Conservation (phyloP, 805 yeast species). For the Kluyveromyces starmeri region DNA sequence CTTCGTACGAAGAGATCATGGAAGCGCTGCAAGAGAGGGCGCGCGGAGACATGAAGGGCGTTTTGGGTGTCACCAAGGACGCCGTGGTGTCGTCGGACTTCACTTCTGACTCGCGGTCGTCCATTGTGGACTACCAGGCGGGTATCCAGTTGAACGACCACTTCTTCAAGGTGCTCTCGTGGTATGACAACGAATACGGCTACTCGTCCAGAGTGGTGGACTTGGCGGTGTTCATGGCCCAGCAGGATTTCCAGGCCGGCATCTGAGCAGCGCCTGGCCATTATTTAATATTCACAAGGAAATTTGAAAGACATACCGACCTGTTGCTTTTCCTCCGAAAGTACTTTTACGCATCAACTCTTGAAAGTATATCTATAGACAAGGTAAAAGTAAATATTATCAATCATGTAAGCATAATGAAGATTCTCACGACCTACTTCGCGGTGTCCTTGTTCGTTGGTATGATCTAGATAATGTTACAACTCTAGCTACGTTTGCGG, state of each 20-base stretch:
- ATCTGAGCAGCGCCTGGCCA: not conserved
- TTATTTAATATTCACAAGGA: slow-evolving; percentile 1
- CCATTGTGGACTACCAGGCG: slow-evolving; percentile 86
- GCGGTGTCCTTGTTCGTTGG: too few relatives aligned
- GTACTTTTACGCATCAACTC: not conserved
- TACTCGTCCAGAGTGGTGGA: slow-evolving; percentile 95
- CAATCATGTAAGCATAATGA: slow-evolving; percentile 3
- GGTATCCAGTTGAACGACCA: slow-evolving; percentile 82
- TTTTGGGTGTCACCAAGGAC: slow-evolving; percentile 86
- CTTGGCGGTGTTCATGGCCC: slow-evolving; percentile 73
- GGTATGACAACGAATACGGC: slow-evolving; percentile 96
- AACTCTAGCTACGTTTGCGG: too few relatives aligned
- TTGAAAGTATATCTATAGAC: too few relatives aligned
- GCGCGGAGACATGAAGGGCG: slow-evolving; percentile 69
- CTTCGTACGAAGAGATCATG: slow-evolving; percentile 79
- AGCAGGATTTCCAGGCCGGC: slow-evolving; percentile 15
- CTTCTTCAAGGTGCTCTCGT: slow-evolving; percentile 83
- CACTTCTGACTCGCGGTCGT: slow-evolving; percentile 74
- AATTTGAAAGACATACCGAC: not conserved
- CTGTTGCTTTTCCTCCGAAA: not conserved
- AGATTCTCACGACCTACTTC: too few relatives aligned
- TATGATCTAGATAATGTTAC: too few relatives aligned
- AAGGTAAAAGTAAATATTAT: not conserved
- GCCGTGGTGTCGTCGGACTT: slow-evolving; percentile 88
- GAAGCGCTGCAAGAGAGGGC: slow-evolving; percentile 67